Conservation (phyloP, 1,284 basidiomycete species). For the Pholiota adiposa region DNA sequence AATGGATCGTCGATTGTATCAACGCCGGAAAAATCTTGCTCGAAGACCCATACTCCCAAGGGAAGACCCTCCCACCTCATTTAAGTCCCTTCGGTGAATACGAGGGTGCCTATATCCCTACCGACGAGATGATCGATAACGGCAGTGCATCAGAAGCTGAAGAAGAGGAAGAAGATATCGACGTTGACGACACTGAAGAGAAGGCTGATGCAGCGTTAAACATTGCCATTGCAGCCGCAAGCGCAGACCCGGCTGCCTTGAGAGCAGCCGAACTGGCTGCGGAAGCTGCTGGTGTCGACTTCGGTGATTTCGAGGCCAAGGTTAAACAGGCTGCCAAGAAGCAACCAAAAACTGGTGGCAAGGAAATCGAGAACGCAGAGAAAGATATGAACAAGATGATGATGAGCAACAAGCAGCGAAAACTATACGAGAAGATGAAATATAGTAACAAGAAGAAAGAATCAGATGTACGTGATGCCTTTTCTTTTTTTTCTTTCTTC, state of each 20-base stretch:
- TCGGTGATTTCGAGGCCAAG: constrained; percentile 82
- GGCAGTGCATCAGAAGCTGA: constrained; percentile 32
- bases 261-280: constrained; percentile 94
- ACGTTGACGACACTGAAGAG: constrained; percentile 38
- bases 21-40: constrained; percentile 87
- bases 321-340: constrained; percentile 73
- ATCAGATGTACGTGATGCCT: constrained; percentile 68
- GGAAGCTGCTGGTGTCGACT: constrained; percentile 88
- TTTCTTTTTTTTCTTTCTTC: not conserved
- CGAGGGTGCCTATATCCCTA: constrained; percentile 79
- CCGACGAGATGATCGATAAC: constrained; percentile 39
- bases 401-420: constrained; percentile 97
- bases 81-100: constrained; percentile 93
- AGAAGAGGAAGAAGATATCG: constrained; percentile 17
- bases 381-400: constrained; percentile 97
- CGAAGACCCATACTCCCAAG: constrained; percentile 88
- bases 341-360: constrained; percentile 32
- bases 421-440: constrained; percentile 96
- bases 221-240: constrained; percentile 53
- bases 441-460: constrained; percentile 82
- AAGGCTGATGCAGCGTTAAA: constrained; percentile 41
- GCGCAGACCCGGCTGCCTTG: constrained; percentile 72
- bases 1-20: constrained; percentile 97
- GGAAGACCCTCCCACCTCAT: constrained; percentile 91
- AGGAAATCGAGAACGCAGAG: constrained; percentile 54